Base-by-base conservation (phyloP, 306 rosid species). In the Quercus cerris region DNA sequence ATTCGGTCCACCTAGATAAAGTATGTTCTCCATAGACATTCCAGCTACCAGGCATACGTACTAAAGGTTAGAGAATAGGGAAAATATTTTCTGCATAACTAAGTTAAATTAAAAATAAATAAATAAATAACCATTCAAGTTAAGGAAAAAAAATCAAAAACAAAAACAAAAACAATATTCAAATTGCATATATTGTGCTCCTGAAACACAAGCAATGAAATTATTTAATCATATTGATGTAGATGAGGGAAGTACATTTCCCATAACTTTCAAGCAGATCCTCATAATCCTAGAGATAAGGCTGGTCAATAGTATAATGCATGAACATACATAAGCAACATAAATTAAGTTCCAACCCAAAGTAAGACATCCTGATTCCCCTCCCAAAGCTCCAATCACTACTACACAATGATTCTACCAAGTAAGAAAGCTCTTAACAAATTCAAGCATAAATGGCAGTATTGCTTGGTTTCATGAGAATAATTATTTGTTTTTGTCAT, bases 1-100 rank as follows among this genome's bases (percentile, higher is more conserved):
- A 59, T 94, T 94, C 62, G 98, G 98, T 75, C 98, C 98, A 2
- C 98, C 98, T 22, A 94, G 94, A 85, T 94, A 94, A 5, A 94
- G 93, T 78, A 94, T 92, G 84, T 94, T 94, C 86, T 94, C 98
- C 84, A 94, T 83, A 17, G 94, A 88, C 66, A 92, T 88, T 75
- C 93, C 87, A 78, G 94, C 98, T 94, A 83, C 75, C 78, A 74
- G 77, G 72, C 33, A 83, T 55, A 73, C 23, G 71, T 18, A 54
- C 22, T 61, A 23, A 77, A 38, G 58, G 57, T 35, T 54, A 72
- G 73, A 78, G 57, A 75, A 57, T 8, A 22, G 73, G 66, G 64
- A 51, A 67, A 77, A 63, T 7, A 35, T 44, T 71, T 51, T 73
- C 23, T n/a, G 66, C 31, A 56, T 22, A 15, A 59, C 59, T 49